phyloP scores from a whole-genome alignment of 2,329 filamentous ascomycete genomes.

The Hymenoscyphus repandus region DNA sequence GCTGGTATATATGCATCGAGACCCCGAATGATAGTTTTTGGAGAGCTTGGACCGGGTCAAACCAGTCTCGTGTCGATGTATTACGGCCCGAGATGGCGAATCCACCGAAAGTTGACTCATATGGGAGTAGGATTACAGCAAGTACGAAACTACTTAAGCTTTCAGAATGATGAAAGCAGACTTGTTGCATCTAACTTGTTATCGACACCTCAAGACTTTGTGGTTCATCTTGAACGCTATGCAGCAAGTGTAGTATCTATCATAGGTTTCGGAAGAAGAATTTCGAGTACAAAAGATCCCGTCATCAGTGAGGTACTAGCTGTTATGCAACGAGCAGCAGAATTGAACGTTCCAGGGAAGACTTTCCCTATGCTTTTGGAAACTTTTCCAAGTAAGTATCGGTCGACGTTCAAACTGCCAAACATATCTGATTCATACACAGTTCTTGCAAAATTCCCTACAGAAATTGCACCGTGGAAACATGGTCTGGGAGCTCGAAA shows the following conservation, averaged over 20 bases:
- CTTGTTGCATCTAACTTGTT: constrained; percentile 18
- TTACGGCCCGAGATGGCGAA: constrained; percentile 19
- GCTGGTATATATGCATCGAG: constrained; percentile 19
- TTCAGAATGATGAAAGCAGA: constrained; percentile 23
- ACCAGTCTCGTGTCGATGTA: constrained; percentile 20
- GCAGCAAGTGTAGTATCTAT: constrained; percentile 22
- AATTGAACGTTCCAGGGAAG: constrained; percentile 22
- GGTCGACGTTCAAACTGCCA: background rate
- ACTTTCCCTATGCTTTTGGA: constrained; percentile 24
- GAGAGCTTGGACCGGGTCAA: constrained; percentile 18
- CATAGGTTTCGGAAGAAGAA: constrained; percentile 22
- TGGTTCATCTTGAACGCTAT: constrained; percentile 21
- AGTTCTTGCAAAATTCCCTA: constrained; percentile 23
- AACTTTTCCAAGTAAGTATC: constrained; percentile 20
- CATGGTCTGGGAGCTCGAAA: constrained; percentile 17
- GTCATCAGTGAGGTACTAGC: constrained; percentile 21
- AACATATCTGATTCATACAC: background rate
- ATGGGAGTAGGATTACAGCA: constrained; percentile 21
- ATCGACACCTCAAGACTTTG: constrained; percentile 17
- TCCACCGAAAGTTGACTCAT: constrained; percentile 22
- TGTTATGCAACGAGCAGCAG: constrained; percentile 21
- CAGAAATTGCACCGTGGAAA: constrained; percentile 20
- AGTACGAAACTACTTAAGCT: constrained; percentile 18
- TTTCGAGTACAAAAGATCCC: constrained; percentile 16
- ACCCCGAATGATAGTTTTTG: constrained; percentile 21